Percentiles rank a stretch among this genome's conserved stretches.
phyloP scores from a whole-genome alignment of 208 protist genomes.

The Trypanosoma theileri region DNA sequence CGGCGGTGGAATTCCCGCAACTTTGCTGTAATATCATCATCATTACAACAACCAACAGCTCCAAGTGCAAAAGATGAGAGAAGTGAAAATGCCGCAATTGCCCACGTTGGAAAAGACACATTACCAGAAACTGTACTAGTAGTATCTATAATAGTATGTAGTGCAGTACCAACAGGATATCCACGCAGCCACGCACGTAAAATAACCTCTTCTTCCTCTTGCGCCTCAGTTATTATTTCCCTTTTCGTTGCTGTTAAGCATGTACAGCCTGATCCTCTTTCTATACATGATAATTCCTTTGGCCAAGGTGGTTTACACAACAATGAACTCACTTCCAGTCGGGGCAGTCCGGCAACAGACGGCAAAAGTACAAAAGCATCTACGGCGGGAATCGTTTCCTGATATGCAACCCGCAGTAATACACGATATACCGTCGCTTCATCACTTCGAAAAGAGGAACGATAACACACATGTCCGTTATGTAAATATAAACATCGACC shows the following conservation, averaged over 20 bases:
- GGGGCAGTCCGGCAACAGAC: background rate
- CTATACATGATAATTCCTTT: background rate
- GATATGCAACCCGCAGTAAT: constrained; percentile 7
- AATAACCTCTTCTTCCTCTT: background rate
- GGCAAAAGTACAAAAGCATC: background rate
- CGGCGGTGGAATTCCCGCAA: constrained; percentile 6
- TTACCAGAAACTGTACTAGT: background rate
- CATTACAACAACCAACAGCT: background rate
- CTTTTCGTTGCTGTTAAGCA: background rate
- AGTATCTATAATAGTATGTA: background rate
- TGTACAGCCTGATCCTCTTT: background rate
- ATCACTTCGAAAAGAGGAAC: background rate
- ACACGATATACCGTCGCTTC: background rate
- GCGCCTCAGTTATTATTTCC: background rate
- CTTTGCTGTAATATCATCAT: background rate
- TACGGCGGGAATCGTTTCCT: constrained; percentile 4
- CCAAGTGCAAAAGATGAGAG: constrained; percentile 7
- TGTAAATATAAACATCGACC: constrained; percentile 12
- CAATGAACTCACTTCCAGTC: constrained; percentile 1
- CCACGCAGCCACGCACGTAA: constrained; percentile 8
- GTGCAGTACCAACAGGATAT: background rate
- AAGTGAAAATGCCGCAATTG: constrained; percentile 11
- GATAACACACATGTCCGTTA: background rate
- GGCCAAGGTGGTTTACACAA: constrained; percentile 8
- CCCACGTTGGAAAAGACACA: constrained; percentile 6